Conservation (phyloP, 2,329 filamentous ascomycete species). For the Calonectria pauciramosa region DNA sequence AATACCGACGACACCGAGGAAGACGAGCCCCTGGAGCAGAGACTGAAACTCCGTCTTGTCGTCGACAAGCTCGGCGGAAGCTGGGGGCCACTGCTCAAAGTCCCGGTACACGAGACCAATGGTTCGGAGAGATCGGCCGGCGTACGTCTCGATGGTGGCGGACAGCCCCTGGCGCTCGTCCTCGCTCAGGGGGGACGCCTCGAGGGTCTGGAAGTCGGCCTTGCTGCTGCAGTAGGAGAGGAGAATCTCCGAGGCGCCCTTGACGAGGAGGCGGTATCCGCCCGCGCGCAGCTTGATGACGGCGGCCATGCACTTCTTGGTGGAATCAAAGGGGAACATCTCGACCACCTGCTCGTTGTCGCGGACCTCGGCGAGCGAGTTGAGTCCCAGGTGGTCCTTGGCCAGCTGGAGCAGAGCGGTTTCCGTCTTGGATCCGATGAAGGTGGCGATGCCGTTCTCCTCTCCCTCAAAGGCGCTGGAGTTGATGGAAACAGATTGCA, state of each 20-base stretch:
- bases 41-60: conserved; percentile 66
- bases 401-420: conserved; percentile 65
- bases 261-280: conserved; percentile 63
- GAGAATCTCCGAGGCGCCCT: conserved; percentile 69
- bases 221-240: conserved; percentile 54
- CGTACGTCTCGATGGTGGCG: conserved; percentile 66
- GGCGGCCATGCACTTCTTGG: conserved; percentile 67
- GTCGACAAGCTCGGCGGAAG: conserved; percentile 60
- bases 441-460: conserved; percentile 55
- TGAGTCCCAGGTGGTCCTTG: conserved; percentile 63
- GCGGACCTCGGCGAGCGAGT: conserved; percentile 58
- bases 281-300: conserved; percentile 58
- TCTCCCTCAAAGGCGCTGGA: conserved; percentile 69
- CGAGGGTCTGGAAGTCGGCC: conserved; percentile 54
- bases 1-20: conserved; percentile 69
- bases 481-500: conserved; percentile 66
- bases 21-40: conserved; percentile 57
- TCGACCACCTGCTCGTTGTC: conserved; percentile 60
- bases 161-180: neutral
- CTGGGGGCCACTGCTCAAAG: conserved; percentile 75
- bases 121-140: conserved; percentile 76
- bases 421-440: conserved; percentile 69
- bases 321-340: conserved; percentile 66
- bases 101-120: conserved; percentile 81
- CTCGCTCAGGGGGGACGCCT: conserved; percentile 64